Conservation (phyloP, 306 rosid species). For the Fragaria vesca region DNA sequence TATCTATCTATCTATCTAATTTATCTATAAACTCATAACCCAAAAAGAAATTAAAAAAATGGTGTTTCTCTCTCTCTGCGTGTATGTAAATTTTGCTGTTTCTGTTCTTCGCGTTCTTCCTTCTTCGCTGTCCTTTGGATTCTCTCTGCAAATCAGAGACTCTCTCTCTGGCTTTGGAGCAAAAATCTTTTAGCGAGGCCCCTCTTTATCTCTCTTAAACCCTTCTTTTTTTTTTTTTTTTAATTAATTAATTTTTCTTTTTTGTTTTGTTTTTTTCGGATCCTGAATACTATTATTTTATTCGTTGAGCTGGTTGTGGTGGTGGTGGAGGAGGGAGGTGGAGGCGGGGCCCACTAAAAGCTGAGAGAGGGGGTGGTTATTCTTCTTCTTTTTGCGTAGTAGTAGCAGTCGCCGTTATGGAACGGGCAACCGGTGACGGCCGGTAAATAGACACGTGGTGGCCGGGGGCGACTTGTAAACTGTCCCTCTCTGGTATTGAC, state of each 20-base stretch:
- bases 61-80: background rate
- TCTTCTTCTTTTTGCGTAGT: background rate
- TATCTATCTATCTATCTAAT: conserved; percentile 23
- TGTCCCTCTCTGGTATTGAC: conserved; percentile 3
- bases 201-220: conserved; percentile 24
- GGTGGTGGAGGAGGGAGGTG: conserved; percentile 13
- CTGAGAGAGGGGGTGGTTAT: background rate
- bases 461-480: conserved; percentile 19
- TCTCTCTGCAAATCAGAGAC: conserved; percentile 67
- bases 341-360: conserved; percentile 41
- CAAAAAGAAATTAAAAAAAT: background rate
- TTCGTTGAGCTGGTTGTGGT: background rate
- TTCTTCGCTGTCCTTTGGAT: conserved; percentile 41
- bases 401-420: conserved; percentile 34
- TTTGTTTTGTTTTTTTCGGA: background rate
- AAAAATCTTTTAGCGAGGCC: conserved; percentile 30
- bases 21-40: background rate
- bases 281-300: background rate
- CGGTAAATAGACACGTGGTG: conserved; percentile 39
- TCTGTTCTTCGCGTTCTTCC: conserved; percentile 30
- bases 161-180: conserved; percentile 43
- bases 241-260: conserved; percentile 1
- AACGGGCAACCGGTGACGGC: conserved; percentile 35
- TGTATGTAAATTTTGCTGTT: conserved; percentile 15
- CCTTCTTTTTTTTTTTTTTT: conserved; percentile 16